Evolutionary conservation across 352 stramenopile species (phyloP).

Genomic region (Globisporangium echinulatum): DNA sequence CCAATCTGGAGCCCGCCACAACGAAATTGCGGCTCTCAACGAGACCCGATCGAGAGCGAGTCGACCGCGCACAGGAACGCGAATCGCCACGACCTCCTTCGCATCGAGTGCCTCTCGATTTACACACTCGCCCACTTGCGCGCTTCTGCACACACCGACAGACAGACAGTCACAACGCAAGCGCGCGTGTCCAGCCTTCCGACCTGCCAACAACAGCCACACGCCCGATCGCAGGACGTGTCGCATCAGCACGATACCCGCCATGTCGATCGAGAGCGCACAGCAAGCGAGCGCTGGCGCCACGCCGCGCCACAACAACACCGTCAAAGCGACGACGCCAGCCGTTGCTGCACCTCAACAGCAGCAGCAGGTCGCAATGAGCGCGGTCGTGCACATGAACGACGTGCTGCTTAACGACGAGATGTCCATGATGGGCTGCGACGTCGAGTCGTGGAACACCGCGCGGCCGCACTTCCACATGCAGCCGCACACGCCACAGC

Average conservation of each 20-base stretch:
- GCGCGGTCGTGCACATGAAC: slow-evolving; percentile 17
- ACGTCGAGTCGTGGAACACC: slow-evolving; percentile 50
- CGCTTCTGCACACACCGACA: background rate
- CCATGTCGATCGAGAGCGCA: slow-evolving; percentile 44
- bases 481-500: slow-evolving; percentile 9
- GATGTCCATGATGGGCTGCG: slow-evolving; percentile 62
- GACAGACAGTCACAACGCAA: background rate
- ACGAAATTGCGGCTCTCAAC: slow-evolving; percentile 17
- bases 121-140: background rate
- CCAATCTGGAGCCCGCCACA: slow-evolving; percentile 1
- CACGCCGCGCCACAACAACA: slow-evolving; percentile 12
- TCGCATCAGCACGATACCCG: slow-evolving; percentile 1
- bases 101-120: background rate
- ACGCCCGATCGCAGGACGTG: slow-evolving; percentile 14
- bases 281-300: slow-evolving; percentile 16
- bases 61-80: slow-evolving; percentile 18
- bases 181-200: background rate
- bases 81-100: slow-evolving; percentile 3
- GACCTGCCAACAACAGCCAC: background rate
- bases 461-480: slow-evolving; percentile 26
- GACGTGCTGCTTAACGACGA: slow-evolving; percentile 59
- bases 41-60: background rate
- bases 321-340: slow-evolving; percentile 5
- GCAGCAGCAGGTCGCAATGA: slow-evolving; percentile 20
- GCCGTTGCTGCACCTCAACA: slow-evolving; percentile 12